Base-by-base conservation (phyloP, 2,329 filamentous ascomycete genomes). In the Scedosporium minutisporum region DNA sequence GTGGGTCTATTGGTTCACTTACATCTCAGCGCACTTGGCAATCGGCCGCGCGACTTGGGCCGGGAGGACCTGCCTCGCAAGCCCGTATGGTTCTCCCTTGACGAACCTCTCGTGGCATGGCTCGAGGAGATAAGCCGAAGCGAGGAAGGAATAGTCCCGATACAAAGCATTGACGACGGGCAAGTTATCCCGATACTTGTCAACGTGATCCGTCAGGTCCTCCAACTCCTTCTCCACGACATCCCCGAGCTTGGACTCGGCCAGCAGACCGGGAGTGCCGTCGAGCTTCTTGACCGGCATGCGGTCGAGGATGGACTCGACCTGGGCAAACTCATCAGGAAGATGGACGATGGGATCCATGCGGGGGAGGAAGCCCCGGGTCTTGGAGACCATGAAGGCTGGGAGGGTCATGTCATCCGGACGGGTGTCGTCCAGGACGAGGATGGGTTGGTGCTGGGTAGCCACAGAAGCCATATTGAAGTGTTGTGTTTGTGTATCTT, bases 111-210 rank as follows among this genome's bases (percentile, higher is more conserved):
- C 82, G 75, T 95, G 93, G 74, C 93, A 97, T 10, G 93, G 93
- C 79, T 97, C 93, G 33, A 97, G 85, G 33, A 97, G 80, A 72
- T 96, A 96, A 0, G 91, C 90, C 25, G 90, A 96, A 4, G 92
- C 89, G 33, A 96, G 77, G 80, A 96, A 97, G 14, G 89, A 90
- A 74, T 96, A 97, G 77, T 97, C 93, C 21, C 93, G 83, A 74
- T 96, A 96, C 58, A 96, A 77, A 41, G 92, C 92, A 69, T 93
- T 95, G 79, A 96, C 86, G 64, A 91, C 77, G 16, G 88, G 88
- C 46, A 93, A 81, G 75, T 96, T 87, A 65, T 87, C 78, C 68
- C 83, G 80, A 68, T 89, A 88, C 74, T 85, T 85, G 69, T 95
- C 88, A 63, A 96, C 82, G 67, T 84, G 81, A 4, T 80, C 80